Percentiles rank a stretch among this genome's conserved stretches.
Evolutionary conservation across 73 alveolate genomes (phyloP).

Genomic region (Chromera velia): DNA sequence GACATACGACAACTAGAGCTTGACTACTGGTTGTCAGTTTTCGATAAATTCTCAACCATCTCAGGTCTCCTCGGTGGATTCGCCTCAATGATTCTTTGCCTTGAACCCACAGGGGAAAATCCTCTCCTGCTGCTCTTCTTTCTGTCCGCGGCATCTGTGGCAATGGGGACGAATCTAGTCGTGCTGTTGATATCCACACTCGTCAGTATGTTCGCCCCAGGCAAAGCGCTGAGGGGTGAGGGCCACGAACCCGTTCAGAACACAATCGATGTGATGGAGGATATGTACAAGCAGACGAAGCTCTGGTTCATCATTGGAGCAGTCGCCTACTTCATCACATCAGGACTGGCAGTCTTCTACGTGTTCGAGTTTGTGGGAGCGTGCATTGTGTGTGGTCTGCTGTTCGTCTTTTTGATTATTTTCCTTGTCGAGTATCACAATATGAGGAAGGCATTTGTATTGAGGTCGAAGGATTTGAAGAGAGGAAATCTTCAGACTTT

Average conservation of each 20-base stretch:
- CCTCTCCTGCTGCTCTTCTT: neutral
- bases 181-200: neutral
- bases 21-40: neutral
- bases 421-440: no score
- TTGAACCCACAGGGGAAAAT: neutral
- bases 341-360: neutral
- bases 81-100: neutral
- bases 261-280: neutral
- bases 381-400: neutral
- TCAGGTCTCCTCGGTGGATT: neutral
- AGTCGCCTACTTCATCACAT: neutral
- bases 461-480: no score
- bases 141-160: neutral
- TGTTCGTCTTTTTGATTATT: neutral
- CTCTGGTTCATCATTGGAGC: neutral
- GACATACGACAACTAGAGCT: neutral
- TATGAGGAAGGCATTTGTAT: no score
- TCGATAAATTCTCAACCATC: neutral
- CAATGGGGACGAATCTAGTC: neutral
- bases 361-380: neutral
- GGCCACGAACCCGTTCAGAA: neutral
- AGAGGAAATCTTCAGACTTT: no score
- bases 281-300: neutral
- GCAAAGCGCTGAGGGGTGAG: neutral
- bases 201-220: neutral